Evolutionary conservation across 495 filamentous ascomycete genomes (phyloP).

Genomic region (Hypoxylon perforatum): DNA sequence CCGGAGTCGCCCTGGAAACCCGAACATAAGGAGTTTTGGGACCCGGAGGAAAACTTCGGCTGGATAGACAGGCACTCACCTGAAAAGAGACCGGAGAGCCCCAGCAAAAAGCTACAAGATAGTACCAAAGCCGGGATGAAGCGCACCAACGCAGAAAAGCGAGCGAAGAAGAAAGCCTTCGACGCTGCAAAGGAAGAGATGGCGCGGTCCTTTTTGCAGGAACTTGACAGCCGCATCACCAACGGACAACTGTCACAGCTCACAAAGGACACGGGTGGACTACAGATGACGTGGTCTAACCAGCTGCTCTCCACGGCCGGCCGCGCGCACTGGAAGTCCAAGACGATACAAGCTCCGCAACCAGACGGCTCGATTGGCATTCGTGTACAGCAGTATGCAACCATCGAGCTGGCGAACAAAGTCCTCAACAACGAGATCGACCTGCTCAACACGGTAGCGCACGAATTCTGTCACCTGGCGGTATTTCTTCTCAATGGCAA

Average conservation of each 20-base stretch:
- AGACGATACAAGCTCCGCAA: slow-evolving; percentile 55
- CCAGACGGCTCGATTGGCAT: slow-evolving; percentile 26
- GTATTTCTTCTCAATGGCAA: slow-evolving; percentile 83
- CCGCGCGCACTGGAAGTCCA: slow-evolving; percentile 81
- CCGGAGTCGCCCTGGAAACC: slow-evolving; percentile 65
- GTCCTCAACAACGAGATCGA: slow-evolving; percentile 82
- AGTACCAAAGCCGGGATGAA: slow-evolving; percentile 24
- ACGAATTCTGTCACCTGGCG: slow-evolving; percentile 95
- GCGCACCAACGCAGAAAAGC: slow-evolving; percentile 43
- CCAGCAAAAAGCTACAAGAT: slow-evolving; percentile 32
- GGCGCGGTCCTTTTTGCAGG: slow-evolving; percentile 73
- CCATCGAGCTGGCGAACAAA: slow-evolving; percentile 88
- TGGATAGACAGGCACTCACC: slow-evolving; percentile 88
- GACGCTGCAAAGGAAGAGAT: slow-evolving; percentile 71
- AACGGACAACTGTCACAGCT: slow-evolving; percentile 69
- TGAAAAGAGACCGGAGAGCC: slow-evolving; percentile 59
- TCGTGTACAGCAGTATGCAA: slow-evolving; percentile 69
- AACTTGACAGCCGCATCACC: slow-evolving; percentile 77
- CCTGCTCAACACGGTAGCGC: slow-evolving; percentile 85
- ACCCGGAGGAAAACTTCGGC: slow-evolving; percentile 74
- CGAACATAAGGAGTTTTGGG: slow-evolving; percentile 84
- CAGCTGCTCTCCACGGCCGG: slow-evolving; percentile 89
- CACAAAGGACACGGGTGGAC: slow-evolving; percentile 75
- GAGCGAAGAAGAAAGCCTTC: slow-evolving; percentile 71
- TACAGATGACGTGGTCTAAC: slow-evolving; percentile 84